Base-by-base conservation (phyloP, 176 grass and related monocot species). In the Rhipidocladum racemiflorum region DNA sequence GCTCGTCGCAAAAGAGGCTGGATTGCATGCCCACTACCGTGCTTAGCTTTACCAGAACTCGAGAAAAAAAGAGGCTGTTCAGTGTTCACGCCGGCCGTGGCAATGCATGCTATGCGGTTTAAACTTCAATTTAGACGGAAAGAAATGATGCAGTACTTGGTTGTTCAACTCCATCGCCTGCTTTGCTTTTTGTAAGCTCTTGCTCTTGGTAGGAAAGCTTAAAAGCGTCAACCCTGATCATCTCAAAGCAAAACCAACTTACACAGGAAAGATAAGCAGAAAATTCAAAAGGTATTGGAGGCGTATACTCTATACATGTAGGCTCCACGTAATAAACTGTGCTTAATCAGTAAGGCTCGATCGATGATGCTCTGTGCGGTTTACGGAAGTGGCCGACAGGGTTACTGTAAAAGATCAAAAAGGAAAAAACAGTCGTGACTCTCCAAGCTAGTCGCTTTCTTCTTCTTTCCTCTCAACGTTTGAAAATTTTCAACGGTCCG, bases 171-270 rank as follows among this genome's bases (percentile, higher is more conserved):
- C 23, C 23, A 6, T 75, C 59, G 35, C 62, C 64, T 7, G 57
- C 54, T 65, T 36, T 59, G 80, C 38, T 65, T 88, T 84, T 88
- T 74, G 81, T 80, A 80, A 79, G 86, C 81, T 79, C 66, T 79
- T 25, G 75, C n/a, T n/a, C n/a, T n/a, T n/a, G n/a, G n/a, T 57
- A 4, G 24, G 50, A 79, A 61, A 74, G 75, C 75, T 68, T 76
- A 89, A 82, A 82, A 82, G 88, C 43, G 88, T 78, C 78, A 78
- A 15, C 83, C 46, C 81, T 72, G 70, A 66, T 72, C 72, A 28
- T 21, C 72, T 82, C 83, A 82, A 85, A 89, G 88, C 46, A 86
- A 72, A 77, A 82, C 83, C 55, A 82, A 89, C 72, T 78, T 89
- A 74, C 61, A 17, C 39, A 45, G 14, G 54, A 61, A 59, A 72